Evolutionary conservation across 345 rosid species (phyloP).

Genomic region (Dovyalis caffra): DNA sequence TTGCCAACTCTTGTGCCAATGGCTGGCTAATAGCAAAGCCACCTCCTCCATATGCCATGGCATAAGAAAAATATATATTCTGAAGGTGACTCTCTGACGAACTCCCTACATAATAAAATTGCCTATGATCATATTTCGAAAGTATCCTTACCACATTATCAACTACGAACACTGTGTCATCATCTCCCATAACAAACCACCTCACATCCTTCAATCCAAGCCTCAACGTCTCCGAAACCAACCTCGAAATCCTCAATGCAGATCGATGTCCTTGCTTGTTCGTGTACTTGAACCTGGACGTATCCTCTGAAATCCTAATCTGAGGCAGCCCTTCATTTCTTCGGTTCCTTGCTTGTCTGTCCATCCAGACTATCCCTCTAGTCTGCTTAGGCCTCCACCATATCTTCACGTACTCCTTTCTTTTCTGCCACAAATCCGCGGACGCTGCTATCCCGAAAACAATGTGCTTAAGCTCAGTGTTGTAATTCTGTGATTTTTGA

Average conservation of each 20-base stretch:
- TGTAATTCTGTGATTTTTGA: constrained; percentile 17
- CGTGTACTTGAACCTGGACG: constrained; percentile 62
- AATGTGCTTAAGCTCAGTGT: constrained; percentile 61
- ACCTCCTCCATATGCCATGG: constrained; percentile 86
- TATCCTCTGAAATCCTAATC: constrained; percentile 59
- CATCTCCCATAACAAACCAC: constrained; percentile 92
- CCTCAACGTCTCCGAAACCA: constrained; percentile 68
- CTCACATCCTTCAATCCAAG: constrained; percentile 63
- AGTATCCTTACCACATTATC: constrained; percentile 66
- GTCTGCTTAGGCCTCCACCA: constrained; percentile 78
- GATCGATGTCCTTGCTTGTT: constrained; percentile 66
- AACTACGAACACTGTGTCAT: constrained; percentile 66
- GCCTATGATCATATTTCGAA: constrained; percentile 60
- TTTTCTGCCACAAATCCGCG: constrained; percentile 57
- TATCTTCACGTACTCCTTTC: constrained; percentile 76
- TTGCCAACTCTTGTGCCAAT: constrained; percentile 56
- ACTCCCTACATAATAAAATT: constrained; percentile 71
- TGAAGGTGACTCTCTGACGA: constrained; percentile 77
- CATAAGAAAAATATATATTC: constrained; percentile 70
- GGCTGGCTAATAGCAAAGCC: constrained; percentile 86
- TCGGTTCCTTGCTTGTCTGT: constrained; percentile 38
- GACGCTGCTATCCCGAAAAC: constrained; percentile 79
- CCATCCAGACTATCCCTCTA: constrained; percentile 79
- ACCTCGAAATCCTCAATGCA: constrained; percentile 70
- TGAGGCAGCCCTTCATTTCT: constrained; percentile 54